Percentiles rank a stretch among this genome's conserved stretches.
phyloP scores from a whole-genome alignment of 805 yeast species.

The Metschnikowia cerradonensis region DNA sequence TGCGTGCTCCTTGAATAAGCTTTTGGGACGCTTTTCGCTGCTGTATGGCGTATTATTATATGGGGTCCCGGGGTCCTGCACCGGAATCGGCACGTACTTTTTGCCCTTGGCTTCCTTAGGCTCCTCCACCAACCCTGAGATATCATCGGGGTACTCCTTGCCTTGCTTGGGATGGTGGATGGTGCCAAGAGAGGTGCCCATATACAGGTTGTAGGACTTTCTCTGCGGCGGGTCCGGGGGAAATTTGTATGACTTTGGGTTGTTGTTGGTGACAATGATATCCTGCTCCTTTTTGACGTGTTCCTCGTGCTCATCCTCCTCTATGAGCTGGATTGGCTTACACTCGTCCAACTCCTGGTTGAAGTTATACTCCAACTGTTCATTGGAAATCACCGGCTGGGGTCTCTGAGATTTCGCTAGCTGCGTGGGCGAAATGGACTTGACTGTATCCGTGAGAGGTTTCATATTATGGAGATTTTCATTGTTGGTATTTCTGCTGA shows the following conservation, averaged over 20 bases:
- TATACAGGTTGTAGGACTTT: background rate
- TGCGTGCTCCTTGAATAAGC: background rate
- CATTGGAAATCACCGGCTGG: constrained; percentile 8
- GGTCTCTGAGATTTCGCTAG: constrained; percentile 8
- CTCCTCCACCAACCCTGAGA: constrained; percentile 27
- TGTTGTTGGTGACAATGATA: constrained; percentile 44
- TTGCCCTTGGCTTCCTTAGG: constrained; percentile 10
- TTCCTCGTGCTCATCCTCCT: constrained; percentile 25
- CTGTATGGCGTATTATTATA: background rate
- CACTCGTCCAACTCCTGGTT: constrained; percentile 17
- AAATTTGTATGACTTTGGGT: constrained; percentile 52
- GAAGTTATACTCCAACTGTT: constrained; percentile 18
- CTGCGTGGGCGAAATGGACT: constrained; percentile 30
- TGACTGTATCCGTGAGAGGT: constrained; percentile 14
- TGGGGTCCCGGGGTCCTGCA: constrained; percentile 28
- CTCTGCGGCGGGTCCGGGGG: constrained; percentile 34
- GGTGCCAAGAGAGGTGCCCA: constrained; percentile 1
- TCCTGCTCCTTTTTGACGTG: constrained; percentile 27
- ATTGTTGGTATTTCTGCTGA: constrained; percentile 42
- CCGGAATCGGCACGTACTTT: constrained; percentile 40
- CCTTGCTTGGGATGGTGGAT: constrained; percentile 14
- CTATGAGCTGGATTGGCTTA: constrained; percentile 24
- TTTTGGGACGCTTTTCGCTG: background rate
- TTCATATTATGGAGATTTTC: constrained; percentile 20
- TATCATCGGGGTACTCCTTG: constrained; percentile 27